phyloP scores from a whole-genome alignment of 1,284 basidiomycete species.

The Papiliotrema fonsecae region DNA sequence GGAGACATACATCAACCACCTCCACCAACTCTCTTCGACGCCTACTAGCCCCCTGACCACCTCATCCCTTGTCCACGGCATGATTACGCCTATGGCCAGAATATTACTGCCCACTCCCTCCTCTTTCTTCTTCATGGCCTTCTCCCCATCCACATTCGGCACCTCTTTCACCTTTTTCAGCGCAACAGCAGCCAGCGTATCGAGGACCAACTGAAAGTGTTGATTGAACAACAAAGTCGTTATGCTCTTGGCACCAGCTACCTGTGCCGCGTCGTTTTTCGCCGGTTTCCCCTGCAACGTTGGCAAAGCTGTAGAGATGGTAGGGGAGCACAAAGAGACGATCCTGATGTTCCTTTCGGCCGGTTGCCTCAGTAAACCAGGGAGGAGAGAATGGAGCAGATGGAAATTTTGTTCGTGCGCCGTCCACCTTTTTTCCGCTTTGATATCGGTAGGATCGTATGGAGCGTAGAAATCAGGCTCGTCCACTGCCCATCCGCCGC shows the following conservation, averaged over 20 bases:
- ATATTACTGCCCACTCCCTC: constrained; percentile 41
- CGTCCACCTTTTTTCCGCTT: constrained; percentile 25
- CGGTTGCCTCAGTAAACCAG: constrained; percentile 69
- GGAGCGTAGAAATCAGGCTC: not conserved
- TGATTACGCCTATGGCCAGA: constrained; percentile 38
- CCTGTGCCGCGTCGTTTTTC: constrained; percentile 12
- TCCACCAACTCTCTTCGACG: constrained; percentile 13
- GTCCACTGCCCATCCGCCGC: constrained; percentile 39
- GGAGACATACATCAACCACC: constrained; percentile 28
- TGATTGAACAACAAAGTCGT: constrained; percentile 33
- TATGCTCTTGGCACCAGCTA: constrained; percentile 28
- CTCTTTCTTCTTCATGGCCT: constrained; percentile 25
- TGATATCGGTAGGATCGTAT: not conserved
- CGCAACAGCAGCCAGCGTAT: constrained; percentile 37
- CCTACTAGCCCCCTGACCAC: constrained; percentile 31
- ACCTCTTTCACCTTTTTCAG: constrained; percentile 11
- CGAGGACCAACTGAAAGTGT: constrained; percentile 40
- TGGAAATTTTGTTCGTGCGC: constrained; percentile 55
- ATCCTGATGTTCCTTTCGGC: constrained; percentile 77
- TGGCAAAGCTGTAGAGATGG: constrained; percentile 68
- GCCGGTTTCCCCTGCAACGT: constrained; percentile 43
- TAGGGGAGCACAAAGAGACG: constrained; percentile 73
- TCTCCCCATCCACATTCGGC: constrained; percentile 19
- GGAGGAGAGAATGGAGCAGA: constrained; percentile 69
- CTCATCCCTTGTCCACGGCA: constrained; percentile 44